These are phyloP conservation scores for Pseudovirgaria hyperparasitica DNA, from an alignment of 2,329 filamentous ascomycete species.

Conservation along the genomic window DNA sequence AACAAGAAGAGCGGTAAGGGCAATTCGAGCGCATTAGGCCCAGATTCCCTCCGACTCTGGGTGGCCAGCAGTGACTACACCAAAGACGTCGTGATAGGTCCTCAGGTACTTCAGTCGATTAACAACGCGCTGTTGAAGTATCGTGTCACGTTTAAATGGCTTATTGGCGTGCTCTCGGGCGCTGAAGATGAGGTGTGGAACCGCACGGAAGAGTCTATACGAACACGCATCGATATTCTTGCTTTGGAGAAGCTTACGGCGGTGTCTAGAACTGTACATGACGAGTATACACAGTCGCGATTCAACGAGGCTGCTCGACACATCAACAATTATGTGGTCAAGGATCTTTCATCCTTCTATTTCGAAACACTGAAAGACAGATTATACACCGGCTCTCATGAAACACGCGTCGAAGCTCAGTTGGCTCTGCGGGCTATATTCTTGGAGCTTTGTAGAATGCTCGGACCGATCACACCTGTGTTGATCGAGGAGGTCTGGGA, in stretches of 20 bases:
- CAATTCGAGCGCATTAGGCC: slow-evolving; percentile 48
- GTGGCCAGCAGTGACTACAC: slow-evolving; percentile 87
- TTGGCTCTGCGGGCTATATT: slow-evolving; percentile 50
- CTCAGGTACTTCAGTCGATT: slow-evolving; percentile 61
- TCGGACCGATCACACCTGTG: slow-evolving; percentile 68
- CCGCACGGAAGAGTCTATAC: slow-evolving; percentile 3
- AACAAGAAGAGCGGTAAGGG: slow-evolving; percentile 46
- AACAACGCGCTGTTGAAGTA: slow-evolving; percentile 74
- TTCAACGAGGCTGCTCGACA: slow-evolving; percentile 65
- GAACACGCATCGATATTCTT: slow-evolving; percentile 39
- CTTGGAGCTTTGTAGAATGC: slow-evolving; percentile 59
- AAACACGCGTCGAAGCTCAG: slow-evolving; percentile 46
- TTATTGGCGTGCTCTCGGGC: slow-evolving; percentile 51
- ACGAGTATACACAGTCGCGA: slow-evolving; percentile 57
- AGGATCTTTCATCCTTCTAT: slow-evolving; percentile 84
- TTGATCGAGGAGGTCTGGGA: slow-evolving; percentile 85
- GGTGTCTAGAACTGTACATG: slow-evolving; percentile 51
- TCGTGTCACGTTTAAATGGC: slow-evolving; percentile 78
- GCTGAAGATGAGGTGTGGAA: slow-evolving; percentile 3
- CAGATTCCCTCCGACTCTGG: slow-evolving; percentile 84
- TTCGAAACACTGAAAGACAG: slow-evolving; percentile 86
- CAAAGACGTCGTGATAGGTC: slow-evolving; percentile 70
- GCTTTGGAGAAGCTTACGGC: slow-evolving; percentile 62
- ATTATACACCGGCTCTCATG: slow-evolving; percentile 68
- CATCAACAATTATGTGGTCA: slow-evolving; percentile 70